Percentiles rank a stretch among this genome's conserved stretches.
Conservation (phyloP, 108 stramenopile species). For the Fragilaria crotonensis region DNA sequence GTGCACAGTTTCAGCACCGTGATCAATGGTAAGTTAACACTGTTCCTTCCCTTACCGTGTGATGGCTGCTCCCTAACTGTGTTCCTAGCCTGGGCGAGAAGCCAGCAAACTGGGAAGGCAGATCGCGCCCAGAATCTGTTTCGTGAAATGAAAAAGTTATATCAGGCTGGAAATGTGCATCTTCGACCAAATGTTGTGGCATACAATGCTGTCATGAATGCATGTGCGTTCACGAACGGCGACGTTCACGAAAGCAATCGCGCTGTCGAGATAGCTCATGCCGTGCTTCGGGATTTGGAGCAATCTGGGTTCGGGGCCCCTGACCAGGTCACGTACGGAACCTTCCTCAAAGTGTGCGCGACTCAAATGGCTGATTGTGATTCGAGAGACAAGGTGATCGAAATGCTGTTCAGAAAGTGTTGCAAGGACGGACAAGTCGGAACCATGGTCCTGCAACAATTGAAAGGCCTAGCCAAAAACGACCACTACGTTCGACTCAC, state of each 20-base stretch:
- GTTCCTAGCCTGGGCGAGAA: slow-evolving; percentile 26
- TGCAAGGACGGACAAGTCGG: slow-evolving; percentile 58
- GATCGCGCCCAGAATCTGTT: slow-evolving; percentile 49
- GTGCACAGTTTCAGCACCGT: slow-evolving; percentile 55
- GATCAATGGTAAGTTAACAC: slow-evolving; percentile 43
- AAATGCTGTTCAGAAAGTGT: slow-evolving; percentile 52
- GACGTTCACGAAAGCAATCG: slow-evolving; percentile 42
- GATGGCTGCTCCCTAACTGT: not conserved
- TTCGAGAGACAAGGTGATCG: slow-evolving; percentile 41
- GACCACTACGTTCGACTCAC: slow-evolving; percentile 33
- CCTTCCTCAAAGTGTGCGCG: slow-evolving; percentile 62
- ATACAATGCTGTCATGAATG: slow-evolving; percentile 75
- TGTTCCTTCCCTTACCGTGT: not conserved
- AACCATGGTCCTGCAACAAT: slow-evolving; percentile 56
- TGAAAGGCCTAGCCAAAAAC: slow-evolving; percentile 26
- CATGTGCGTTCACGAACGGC: slow-evolving; percentile 61
- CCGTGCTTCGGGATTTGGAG: slow-evolving; percentile 31
- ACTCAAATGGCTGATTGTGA: slow-evolving; percentile 58
- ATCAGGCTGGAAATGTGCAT: slow-evolving; percentile 31
- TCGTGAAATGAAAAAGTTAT: slow-evolving; percentile 44
- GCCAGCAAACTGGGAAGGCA: slow-evolving; percentile 51
- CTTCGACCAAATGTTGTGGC: slow-evolving; percentile 53
- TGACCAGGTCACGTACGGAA: slow-evolving; percentile 75
- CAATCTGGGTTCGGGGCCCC: slow-evolving; percentile 40
- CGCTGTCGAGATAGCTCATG: slow-evolving; percentile 63